Conservation (phyloP, 805 yeast species). For the Nakazawaea wickerhamii region DNA sequence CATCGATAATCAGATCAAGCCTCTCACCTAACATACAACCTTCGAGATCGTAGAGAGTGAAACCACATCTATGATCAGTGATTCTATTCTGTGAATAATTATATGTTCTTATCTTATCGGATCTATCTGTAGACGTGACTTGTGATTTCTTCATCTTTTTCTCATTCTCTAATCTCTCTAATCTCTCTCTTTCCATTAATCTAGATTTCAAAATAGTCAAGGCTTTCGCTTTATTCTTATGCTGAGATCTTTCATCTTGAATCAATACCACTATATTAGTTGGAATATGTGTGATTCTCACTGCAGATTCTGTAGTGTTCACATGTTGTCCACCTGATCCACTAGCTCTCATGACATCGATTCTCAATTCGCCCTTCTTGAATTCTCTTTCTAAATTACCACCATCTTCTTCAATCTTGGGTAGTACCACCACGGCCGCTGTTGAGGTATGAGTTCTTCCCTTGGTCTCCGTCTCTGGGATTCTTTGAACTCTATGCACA, state of each 20-base stretch:
- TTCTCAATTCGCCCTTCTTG: slow-evolving; percentile 80
- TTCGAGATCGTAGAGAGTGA: slow-evolving; percentile 67
- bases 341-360: slow-evolving; percentile 96
- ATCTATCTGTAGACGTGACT: slow-evolving; percentile 82
- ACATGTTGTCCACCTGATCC: slow-evolving; percentile 99
- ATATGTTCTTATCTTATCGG: slow-evolving; percentile 91
- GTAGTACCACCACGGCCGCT: slow-evolving; percentile 90
- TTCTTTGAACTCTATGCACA: slow-evolving; percentile 91
- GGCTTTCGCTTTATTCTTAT: slow-evolving; percentile 89
- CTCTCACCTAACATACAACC: slow-evolving; percentile 58
- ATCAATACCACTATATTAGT: slow-evolving; percentile 84
- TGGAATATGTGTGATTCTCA: slow-evolving; percentile 85
- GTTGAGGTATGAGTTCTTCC: slow-evolving; percentile 96
- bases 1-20: slow-evolving; percentile 51
- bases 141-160: slow-evolving; percentile 68
- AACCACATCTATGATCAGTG: slow-evolving; percentile 90
- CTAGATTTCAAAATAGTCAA: slow-evolving; percentile 75
- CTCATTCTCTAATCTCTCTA: slow-evolving; percentile 59
- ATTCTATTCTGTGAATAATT: slow-evolving; percentile 89
- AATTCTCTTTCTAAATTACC: slow-evolving; percentile 61
- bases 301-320: slow-evolving; percentile 96
- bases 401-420: slow-evolving; percentile 61
- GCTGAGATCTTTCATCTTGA: slow-evolving; percentile 95
- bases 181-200: slow-evolving; percentile 74
- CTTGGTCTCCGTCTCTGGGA: slow-evolving; percentile 89